Evolutionary conservation across 2,329 filamentous ascomycete species (phyloP), one percentile per base, ranked within the genome.

Genomic region (Stagonosporopsis rhizophila): DNA sequence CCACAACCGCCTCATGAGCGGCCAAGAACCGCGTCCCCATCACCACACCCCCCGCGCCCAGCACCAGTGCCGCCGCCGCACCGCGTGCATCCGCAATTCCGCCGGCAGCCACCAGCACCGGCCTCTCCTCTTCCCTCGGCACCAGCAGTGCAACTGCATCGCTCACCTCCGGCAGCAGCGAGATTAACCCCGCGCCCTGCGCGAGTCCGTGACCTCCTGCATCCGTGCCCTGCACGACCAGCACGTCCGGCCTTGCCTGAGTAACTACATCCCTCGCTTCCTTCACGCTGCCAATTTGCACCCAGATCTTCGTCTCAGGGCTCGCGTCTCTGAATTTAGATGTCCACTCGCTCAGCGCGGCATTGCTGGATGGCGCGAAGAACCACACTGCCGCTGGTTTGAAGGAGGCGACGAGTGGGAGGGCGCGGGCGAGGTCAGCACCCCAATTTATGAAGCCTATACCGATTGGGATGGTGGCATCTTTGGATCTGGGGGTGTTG

Each of bases 1-100:
- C 68, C 7, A 83, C 77, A 27, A 73, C 69, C 1, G 81, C 77
- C 64, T 85, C 83, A 0, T 71, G 66, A 2, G 77, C 68, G 1
- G 85, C 85, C 0, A 90, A 78, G 59, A 89, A 88, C 11, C 87
- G 79, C 0, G 88, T 90, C 0, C 89, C 88, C 80, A 90, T 81
- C 0, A 81, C 85, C 0, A 82, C 81, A 0, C 85, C 87, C 5
- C 70, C 50, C 0, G 78, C 79, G 1, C 85, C 86, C 8, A 89
- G 71, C 1, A 81, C 77, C 58, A 88, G 61, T 2, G 82, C 82
- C 6, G 85, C 85, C 2, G 83, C 83, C 2, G 83, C 82, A 0
- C 85, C 85, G 17, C 84, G 77, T 0, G 82, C 85, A 57, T 88
- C 83, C 6, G 79, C 80, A 48, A 89, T 84, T 0, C 87, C 86